Evolutionary conservation across 139 green algal genomes (phyloP).

Genomic region (Chlorokybus atmophyticus): DNA sequence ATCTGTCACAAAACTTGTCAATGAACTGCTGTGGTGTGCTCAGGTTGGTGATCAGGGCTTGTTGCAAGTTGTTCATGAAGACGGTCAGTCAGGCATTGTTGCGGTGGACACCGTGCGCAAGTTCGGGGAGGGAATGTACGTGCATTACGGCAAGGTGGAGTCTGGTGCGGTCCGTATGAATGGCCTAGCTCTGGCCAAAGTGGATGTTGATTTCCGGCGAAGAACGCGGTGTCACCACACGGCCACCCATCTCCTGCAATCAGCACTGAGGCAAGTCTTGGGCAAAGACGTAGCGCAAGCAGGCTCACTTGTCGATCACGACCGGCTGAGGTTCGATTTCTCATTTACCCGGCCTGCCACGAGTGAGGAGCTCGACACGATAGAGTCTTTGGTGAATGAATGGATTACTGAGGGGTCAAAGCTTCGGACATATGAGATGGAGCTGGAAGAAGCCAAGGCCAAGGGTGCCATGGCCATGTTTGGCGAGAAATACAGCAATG

Average conservation of each 20-base stretch:
- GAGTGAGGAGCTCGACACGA: slow-evolving; percentile 39
- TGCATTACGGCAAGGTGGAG: slow-evolving; percentile 49
- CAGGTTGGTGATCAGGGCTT: slow-evolving; percentile 43
- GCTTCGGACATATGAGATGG: slow-evolving; percentile 39
- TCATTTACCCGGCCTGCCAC: slow-evolving; percentile 5
- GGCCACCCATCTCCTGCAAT: slow-evolving; percentile 77
- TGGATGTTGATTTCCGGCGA: slow-evolving; percentile 41
- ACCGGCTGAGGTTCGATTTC: slow-evolving; percentile 59
- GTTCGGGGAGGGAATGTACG: slow-evolving; percentile 56
- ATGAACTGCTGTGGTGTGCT: too few relatives aligned
- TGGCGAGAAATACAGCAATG: slow-evolving; percentile 75
- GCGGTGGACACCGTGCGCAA: slow-evolving; percentile 48
- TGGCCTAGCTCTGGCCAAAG: slow-evolving; percentile 30
- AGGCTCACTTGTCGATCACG: slow-evolving; percentile 56
- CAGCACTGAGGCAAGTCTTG: slow-evolving; percentile 54
- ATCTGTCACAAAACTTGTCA: too few relatives aligned
- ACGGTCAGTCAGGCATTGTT: slow-evolving; percentile 1
- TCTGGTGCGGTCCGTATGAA: slow-evolving; percentile 5
- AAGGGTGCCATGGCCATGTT: slow-evolving; percentile 81
- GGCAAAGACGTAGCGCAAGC: slow-evolving; percentile 68
- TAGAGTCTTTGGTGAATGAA: slow-evolving; percentile 69
- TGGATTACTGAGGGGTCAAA: slow-evolving; percentile 44
- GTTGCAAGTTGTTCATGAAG: slow-evolving; percentile 22
- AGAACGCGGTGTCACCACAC: slow-evolving; percentile 61
- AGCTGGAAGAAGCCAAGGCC: slow-evolving; percentile 58